These are phyloP conservation scores for Tardiomyces blankii DNA, from an alignment of 1,139 yeast species.

Conservation along the genomic window DNA sequence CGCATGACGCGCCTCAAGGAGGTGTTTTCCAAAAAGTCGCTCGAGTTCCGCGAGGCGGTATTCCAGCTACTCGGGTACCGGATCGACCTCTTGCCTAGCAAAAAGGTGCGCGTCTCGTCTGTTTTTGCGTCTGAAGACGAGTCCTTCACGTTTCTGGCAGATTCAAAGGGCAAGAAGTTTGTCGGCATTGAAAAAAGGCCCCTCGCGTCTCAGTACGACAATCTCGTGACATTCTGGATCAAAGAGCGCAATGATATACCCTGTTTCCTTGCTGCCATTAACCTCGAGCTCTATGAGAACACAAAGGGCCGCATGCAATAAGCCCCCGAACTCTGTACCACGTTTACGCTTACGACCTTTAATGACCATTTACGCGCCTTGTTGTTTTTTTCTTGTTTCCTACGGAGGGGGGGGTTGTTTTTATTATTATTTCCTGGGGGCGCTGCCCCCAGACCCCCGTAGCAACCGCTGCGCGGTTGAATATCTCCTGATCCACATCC, in stretches of 20 bases:
- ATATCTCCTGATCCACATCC: no score
- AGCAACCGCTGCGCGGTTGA: no score
- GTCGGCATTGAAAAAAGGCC: constrained; percentile 22
- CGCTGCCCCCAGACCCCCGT: no score
- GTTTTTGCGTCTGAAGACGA: constrained; percentile 33
- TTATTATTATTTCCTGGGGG: no score
- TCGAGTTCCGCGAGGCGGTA: constrained; percentile 60
- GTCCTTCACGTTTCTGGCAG: constrained; percentile 27
- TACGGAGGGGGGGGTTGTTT: no score
- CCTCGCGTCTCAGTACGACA: constrained; percentile 41
- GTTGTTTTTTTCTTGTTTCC: no score
- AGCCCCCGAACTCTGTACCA: no score
- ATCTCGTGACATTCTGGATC: constrained; percentile 56
- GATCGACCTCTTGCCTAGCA: constrained; percentile 58
- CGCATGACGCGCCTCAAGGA: constrained; percentile 49
- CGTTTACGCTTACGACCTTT: not conserved
- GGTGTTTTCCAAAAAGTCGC: constrained; percentile 58
- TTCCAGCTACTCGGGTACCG: constrained; percentile 63
- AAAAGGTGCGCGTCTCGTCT: constrained; percentile 57
- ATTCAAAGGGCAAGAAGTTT: constrained; percentile 21
- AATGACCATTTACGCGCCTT: no score
- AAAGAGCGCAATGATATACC: constrained; percentile 62
- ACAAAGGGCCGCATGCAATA: not conserved
- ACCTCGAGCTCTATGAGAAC: constrained; percentile 47
- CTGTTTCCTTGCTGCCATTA: constrained; percentile 69